Percentiles rank a stretch among this genome's conserved stretches.
Conservation (phyloP, 352 stramenopile species). For the Phytopythium cucurbitacearum region DNA sequence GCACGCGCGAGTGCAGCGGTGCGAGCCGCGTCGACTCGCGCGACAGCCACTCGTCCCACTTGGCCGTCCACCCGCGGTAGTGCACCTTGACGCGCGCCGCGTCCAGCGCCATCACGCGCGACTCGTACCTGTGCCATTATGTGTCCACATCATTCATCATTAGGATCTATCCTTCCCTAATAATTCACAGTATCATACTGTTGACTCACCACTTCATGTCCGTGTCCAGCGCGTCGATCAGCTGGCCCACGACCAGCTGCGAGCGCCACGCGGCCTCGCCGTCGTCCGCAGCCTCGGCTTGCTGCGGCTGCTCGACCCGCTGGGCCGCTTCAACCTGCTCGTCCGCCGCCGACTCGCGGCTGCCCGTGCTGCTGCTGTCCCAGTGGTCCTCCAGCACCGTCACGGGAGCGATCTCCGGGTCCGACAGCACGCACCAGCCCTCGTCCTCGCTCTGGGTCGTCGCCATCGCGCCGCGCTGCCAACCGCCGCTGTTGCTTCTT, state of each 20-base stretch:
- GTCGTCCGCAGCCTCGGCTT: constrained; percentile 11
- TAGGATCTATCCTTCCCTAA: no score
- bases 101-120: constrained; percentile 27
- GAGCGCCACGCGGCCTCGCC: constrained; percentile 52
- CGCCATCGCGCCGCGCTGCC: background rate
- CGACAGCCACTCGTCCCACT: constrained; percentile 95
- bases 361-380: constrained; percentile 3
- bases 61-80: constrained; percentile 92
- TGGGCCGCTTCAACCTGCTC: background rate
- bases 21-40: constrained; percentile 81
- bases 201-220: constrained; percentile 54
- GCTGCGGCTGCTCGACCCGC: background rate
- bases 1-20: constrained; percentile 79
- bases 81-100: constrained; percentile 78
- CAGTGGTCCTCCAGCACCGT: constrained; percentile 7
- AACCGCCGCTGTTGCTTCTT: background rate
- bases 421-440: constrained; percentile 7
- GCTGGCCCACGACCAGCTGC: constrained; percentile 42
- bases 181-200: background rate
- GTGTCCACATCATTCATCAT: background rate
- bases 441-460: constrained; percentile 1
- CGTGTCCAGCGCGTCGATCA: constrained; percentile 70
- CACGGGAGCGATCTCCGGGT: constrained; percentile 1
- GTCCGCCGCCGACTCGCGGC: background rate
- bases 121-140: constrained; percentile 31